phyloP scores from a whole-genome alignment of 2,329 filamentous ascomycete genomes.

The Colletotrichum salicis region DNA sequence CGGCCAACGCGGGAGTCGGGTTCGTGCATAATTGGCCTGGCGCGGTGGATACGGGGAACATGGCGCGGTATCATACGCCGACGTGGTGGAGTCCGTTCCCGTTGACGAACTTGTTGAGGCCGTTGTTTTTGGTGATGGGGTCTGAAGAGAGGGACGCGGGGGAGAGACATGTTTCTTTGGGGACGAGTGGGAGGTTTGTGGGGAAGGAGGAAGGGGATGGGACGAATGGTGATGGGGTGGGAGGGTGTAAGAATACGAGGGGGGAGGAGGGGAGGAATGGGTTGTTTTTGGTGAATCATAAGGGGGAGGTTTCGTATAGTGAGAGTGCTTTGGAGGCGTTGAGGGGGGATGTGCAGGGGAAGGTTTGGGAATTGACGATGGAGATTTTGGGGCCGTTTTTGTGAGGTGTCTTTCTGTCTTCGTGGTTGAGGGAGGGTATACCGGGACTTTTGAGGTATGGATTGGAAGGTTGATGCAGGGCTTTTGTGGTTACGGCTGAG shows the following conservation, averaged over 20 bases:
- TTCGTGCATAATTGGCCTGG: constrained; percentile 47
- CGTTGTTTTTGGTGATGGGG: constrained; percentile 21
- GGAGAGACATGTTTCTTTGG: constrained; percentile 32
- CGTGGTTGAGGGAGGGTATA: no score
- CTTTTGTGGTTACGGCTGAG: no score
- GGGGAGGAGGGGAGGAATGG: constrained; percentile 2
- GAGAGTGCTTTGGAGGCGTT: constrained; percentile 9
- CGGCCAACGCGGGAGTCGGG: constrained; percentile 31
- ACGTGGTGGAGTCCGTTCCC: constrained; percentile 14
- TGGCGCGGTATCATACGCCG: constrained; percentile 15
- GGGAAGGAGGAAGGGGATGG: background rate
- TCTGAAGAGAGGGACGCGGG: constrained; percentile 15
- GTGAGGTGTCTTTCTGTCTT: background rate
- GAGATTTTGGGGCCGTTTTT: constrained; percentile 32
- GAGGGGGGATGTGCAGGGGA: constrained; percentile 15
- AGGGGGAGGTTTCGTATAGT: constrained; percentile 25
- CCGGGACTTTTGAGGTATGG: no score
- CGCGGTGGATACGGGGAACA: constrained; percentile 41
- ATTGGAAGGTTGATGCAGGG: no score
- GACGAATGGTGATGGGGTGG: no score
- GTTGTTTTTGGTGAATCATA: constrained; percentile 27
- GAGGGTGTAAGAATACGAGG: constrained; percentile 1
- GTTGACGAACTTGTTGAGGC: constrained; percentile 26
- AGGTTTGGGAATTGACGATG: constrained; percentile 35
- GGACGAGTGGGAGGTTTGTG: constrained; percentile 22